Base-by-base conservation (phyloP, 441 rosid genomes). In the Capsella rubella region DNA sequence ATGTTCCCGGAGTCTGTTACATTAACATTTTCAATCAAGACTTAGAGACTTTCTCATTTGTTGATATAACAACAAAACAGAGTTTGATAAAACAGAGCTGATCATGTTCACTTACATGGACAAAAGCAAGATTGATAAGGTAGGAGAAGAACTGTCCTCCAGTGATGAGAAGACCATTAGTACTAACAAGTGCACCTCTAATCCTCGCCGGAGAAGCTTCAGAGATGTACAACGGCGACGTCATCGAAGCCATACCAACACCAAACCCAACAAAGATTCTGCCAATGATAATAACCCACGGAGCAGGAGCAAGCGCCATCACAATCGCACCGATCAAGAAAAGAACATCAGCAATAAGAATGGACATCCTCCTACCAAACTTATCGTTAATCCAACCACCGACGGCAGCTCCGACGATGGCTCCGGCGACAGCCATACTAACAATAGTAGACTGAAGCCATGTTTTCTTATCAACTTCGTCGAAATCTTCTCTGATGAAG, bases 201-300 rank as follows among this genome's bases (percentile, higher is more conserved):
- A 89, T 92, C 73, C 84, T 86, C 2, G 95, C 94, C 3, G 99
- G 97, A 37, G 97, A 90, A 21, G 93, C 84, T 71, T 94, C 97
- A 0, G 99, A 90, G 13, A 94, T 92, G 62, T 94, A 94, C 25
- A 92, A 92, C 16, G 97, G 97, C 0, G 99, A 34, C 0, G 97
- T 89, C 95, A 92, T 88, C 45, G 97, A 95, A 43, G 99, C 97
- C 94, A 90, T 92, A 63, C 99, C 99, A 3, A 95, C 99, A 10
- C 99, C 99, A 11, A 88, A 71, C 3, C 99, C 97, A 2, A 88
- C 94, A 6, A 92, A 79, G 52, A 90, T 63, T 53, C 98, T 84
- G 3, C 98, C 99, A 1, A 88, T 0, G 52, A 92, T 85, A 58
- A 88, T 79, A 35, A 89, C 81, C 87, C 85, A 84, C 0, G 98